Evolutionary conservation across 768 basidiomycete species (phyloP).

Genomic region (Rhizopogon roseolus): DNA sequence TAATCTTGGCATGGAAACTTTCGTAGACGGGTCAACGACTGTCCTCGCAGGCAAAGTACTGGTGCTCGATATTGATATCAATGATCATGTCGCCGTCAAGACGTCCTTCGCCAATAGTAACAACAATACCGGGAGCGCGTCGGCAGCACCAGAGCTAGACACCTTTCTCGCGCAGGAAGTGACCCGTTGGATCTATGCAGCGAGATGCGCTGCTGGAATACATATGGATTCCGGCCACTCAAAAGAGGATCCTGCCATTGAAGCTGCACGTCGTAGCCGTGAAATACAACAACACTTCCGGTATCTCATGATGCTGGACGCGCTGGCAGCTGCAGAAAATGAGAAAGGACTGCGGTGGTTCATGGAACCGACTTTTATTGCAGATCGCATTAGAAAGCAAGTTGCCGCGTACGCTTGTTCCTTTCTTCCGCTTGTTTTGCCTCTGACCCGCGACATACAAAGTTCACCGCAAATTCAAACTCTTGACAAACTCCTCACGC

Average conservation of each 20-base stretch:
- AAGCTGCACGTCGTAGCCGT: slow-evolving; percentile 46
- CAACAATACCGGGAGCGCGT: slow-evolving; percentile 41
- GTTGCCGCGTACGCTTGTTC: slow-evolving; percentile 10
- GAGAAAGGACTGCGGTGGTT: slow-evolving; percentile 75
- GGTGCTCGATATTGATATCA: slow-evolving; percentile 71
- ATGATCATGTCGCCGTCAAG: slow-evolving; percentile 48
- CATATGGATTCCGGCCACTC: slow-evolving; percentile 27
- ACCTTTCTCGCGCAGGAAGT: slow-evolving; percentile 55
- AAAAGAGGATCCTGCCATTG: slow-evolving; percentile 41
- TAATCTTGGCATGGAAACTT: slow-evolving; percentile 68
- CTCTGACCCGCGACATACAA: neutral
- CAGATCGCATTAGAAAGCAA: slow-evolving; percentile 14
- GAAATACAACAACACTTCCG: slow-evolving; percentile 50
- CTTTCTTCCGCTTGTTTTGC: neutral
- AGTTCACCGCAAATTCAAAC: slow-evolving; percentile 39
- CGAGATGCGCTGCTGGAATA: slow-evolving; percentile 18
- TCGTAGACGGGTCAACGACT: slow-evolving; percentile 59
- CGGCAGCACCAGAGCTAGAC: slow-evolving; percentile 46
- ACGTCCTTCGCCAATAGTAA: slow-evolving; percentile 62
- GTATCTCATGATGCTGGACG: slow-evolving; percentile 72
- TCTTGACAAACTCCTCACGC: slow-evolving; percentile 62
- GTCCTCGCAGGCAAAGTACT: slow-evolving; percentile 77
- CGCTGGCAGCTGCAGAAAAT: slow-evolving; percentile 49
- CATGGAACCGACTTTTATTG: slow-evolving; percentile 33
- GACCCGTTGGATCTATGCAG: slow-evolving; percentile 51